These are phyloP conservation scores for Penstemon newberryi DNA, from an alignment of 257 asterid genomes.

Conservation along the genomic window DNA sequence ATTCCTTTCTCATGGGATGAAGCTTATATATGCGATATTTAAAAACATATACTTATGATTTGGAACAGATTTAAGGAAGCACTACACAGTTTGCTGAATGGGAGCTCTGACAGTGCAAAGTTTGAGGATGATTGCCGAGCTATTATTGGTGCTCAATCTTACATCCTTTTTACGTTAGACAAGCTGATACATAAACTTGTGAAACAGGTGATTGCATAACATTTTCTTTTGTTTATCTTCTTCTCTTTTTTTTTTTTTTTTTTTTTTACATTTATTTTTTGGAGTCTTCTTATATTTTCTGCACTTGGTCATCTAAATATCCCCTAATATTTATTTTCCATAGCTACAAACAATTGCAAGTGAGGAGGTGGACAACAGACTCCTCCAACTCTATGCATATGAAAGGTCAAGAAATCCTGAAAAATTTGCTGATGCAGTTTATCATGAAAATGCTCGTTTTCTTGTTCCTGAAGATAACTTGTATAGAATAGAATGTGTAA, in stretches of 20 bases:
- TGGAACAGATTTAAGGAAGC: constrained; percentile 76
- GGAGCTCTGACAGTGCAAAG: constrained; percentile 79
- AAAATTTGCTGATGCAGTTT: constrained; percentile 59
- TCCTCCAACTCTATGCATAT: constrained; percentile 74
- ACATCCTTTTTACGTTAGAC: constrained; percentile 82
- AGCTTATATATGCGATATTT: constrained; percentile 22
- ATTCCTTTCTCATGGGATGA: constrained; percentile 1
- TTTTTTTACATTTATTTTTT: neutral
- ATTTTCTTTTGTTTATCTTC: constrained; percentile 14
- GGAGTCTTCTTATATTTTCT: constrained; percentile 1
- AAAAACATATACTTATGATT: constrained; percentile 30
- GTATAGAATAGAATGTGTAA: constrained; percentile 78
- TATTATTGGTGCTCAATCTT: constrained; percentile 87
- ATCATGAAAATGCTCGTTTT: constrained; percentile 68
- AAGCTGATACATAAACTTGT: constrained; percentile 87
- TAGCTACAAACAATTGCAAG: constrained; percentile 71
- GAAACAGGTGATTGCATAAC: constrained; percentile 62
- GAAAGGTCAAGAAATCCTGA: constrained; percentile 69
- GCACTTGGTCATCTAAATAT: constrained; percentile 31
- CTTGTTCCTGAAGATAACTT: constrained; percentile 73
- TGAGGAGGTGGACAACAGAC: constrained; percentile 72
- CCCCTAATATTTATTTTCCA: constrained; percentile 24
- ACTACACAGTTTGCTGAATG: constrained; percentile 73
- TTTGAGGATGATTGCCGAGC: constrained; percentile 97
- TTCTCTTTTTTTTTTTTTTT: neutral